A percentile compares a stretch with the other conserved stretches of the same genome.
Evolutionary conservation across 1,139 yeast species (phyloP).

Genomic region (Yamadazyma pseudoaaseri): DNA sequence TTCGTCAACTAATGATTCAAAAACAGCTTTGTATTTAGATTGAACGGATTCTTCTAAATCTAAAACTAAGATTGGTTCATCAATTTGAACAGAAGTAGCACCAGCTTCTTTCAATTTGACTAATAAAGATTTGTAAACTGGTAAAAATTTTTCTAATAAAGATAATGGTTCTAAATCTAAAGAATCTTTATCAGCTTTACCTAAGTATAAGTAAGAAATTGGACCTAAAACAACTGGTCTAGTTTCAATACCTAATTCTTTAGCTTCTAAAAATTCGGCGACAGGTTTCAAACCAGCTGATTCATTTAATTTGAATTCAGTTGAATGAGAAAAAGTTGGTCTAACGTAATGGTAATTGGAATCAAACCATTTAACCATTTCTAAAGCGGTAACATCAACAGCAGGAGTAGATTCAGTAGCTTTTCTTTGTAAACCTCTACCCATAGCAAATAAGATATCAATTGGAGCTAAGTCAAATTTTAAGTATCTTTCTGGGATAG

Average conservation of each 20-base stretch:
- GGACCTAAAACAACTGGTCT: slow-evolving; percentile 98
- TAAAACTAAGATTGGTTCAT: slow-evolving; percentile 94
- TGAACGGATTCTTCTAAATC: slow-evolving; percentile 85
- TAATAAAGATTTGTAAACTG: slow-evolving; percentile 88
- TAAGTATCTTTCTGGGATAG: slow-evolving; percentile 94
- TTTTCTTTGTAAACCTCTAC: slow-evolving; percentile 98
- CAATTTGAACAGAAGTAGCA: slow-evolving; percentile 93
- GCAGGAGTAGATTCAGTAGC: slow-evolving; percentile 85
- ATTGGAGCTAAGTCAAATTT: slow-evolving; percentile 86
- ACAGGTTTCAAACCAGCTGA: slow-evolving; percentile 86
- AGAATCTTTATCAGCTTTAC: slow-evolving; percentile 98
- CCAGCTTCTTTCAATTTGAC: slow-evolving; percentile 90
- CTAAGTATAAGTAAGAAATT: slow-evolving; percentile 88
- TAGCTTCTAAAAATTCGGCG: slow-evolving; percentile 96
- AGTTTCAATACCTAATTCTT: slow-evolving; percentile 91
- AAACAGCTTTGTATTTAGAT: slow-evolving; percentile 85
- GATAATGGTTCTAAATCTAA: slow-evolving; percentile 91
- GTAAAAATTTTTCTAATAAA: slow-evolving; percentile 81
- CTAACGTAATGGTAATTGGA: slow-evolving; percentile 99
- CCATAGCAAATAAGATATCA: slow-evolving; percentile 98
- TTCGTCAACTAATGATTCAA: slow-evolving; percentile 64
- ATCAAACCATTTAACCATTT: slow-evolving; percentile 99
- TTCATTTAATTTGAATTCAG: slow-evolving; percentile 86
- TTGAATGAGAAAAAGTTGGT: slow-evolving; percentile 96
- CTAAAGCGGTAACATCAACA: slow-evolving; percentile 97